Conservation (phyloP, 2,329 filamentous ascomycete species). For the Pseudocercospora vitis region DNA sequence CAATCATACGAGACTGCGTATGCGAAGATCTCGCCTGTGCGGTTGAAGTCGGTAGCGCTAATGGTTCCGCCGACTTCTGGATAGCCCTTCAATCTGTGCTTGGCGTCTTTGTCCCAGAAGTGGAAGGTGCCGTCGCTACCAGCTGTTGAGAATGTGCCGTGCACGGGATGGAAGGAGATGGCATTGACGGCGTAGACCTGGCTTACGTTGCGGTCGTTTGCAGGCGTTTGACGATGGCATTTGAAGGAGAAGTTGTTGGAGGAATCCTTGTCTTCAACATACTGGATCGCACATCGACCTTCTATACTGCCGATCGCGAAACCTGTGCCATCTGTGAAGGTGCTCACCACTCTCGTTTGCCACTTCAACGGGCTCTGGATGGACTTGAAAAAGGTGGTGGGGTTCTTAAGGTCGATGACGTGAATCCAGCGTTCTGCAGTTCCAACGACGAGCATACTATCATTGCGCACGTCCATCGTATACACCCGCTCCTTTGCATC, state of each 20-base stretch:
- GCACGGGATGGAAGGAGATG: slow-evolving; percentile 94
- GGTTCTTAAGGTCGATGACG: slow-evolving; percentile 85
- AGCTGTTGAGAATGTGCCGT: slow-evolving; percentile 97
- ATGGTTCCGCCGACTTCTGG: slow-evolving; percentile 69
- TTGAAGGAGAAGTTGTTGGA: slow-evolving; percentile 96
- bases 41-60: slow-evolving; percentile 87
- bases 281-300: slow-evolving; percentile 95
- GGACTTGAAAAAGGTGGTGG: slow-evolving; percentile 91
- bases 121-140: slow-evolving; percentile 95
- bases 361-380: slow-evolving; percentile 95
- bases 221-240: slow-evolving; percentile 83
- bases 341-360: slow-evolving; percentile 94
- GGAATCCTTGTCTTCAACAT: slow-evolving; percentile 89
- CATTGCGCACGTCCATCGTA: slow-evolving; percentile 77
- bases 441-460: slow-evolving; percentile 80
- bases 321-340: slow-evolving; percentile 86
- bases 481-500: slow-evolving; percentile 78
- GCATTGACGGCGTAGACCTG: slow-evolving; percentile 95
- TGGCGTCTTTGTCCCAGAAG: slow-evolving; percentile 76
- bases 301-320: slow-evolving; percentile 97
- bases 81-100: slow-evolving; percentile 64
- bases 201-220: slow-evolving; percentile 63
- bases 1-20: slow-evolving; percentile 91
- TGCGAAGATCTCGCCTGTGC: slow-evolving; percentile 64
- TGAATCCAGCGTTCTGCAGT: slow-evolving; percentile 97